These are phyloP conservation scores for Russula sp. DNA, from an alignment of 768 basidiomycete species.

Conservation along the genomic window DNA sequence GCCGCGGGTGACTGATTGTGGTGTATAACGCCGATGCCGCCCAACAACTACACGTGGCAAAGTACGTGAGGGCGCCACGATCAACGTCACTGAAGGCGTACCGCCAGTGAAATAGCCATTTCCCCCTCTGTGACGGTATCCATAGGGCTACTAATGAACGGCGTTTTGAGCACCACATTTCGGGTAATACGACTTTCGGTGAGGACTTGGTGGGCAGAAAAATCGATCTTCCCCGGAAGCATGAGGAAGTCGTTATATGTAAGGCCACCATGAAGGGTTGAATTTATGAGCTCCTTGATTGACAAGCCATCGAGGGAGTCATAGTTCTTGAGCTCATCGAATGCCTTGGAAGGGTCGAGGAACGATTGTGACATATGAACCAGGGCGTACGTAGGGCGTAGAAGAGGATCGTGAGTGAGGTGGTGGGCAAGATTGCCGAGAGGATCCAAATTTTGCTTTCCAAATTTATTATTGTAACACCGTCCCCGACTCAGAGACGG, in stretches of 20 bases:
- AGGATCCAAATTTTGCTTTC: neutral
- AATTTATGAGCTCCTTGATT: conserved; percentile 82
- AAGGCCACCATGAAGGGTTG: conserved; percentile 77
- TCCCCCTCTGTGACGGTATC: conserved; percentile 96
- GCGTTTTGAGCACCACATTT: conserved; percentile 88
- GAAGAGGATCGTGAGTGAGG: too few species aligned
- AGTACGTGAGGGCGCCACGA: conserved; percentile 10
- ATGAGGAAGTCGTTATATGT: conserved; percentile 98
- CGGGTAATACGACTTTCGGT: conserved; percentile 85
- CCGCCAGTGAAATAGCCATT: conserved; percentile 91
- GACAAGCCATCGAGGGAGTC: conserved; percentile 72
- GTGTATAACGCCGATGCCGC: conserved; percentile 97
- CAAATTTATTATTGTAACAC: neutral
- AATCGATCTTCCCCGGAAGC: conserved; percentile 93
- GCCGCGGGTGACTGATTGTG: conserved; percentile 82
- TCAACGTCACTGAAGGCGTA: conserved; percentile 32
- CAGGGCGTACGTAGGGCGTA: too few species aligned
- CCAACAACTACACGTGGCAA: conserved; percentile 53
- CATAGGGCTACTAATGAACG: conserved; percentile 98
- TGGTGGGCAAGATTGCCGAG: conserved; percentile 16
- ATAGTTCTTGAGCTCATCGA: conserved; percentile 72
- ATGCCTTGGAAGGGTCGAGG: conserved; percentile 43
- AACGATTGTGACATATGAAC: neutral
- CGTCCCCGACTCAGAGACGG: too few species aligned
- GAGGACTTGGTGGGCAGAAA: conserved; percentile 70